Conservation (phyloP, 805 yeast genomes). For the Yamadazyma nakazawae region DNA sequence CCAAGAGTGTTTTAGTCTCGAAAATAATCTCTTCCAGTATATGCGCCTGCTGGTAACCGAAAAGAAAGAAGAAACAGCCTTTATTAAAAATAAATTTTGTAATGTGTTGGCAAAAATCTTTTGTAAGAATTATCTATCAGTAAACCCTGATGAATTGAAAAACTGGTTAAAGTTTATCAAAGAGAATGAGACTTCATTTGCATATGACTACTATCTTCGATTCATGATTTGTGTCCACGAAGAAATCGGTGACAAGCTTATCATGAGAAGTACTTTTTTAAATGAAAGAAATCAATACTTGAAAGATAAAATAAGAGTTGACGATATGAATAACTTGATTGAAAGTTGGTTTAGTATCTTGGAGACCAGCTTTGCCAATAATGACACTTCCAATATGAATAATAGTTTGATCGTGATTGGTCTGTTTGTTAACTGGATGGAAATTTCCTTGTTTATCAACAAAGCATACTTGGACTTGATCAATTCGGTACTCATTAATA, state of each 20-base stretch:
- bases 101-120: slow-evolving; percentile 33
- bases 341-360: slow-evolving; percentile 65
- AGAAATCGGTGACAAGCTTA: slow-evolving; percentile 91
- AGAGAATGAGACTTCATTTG: slow-evolving; percentile 26
- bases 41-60: slow-evolving; percentile 20
- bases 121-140: slow-evolving; percentile 31
- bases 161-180: slow-evolving; percentile 23
- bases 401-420: slow-evolving; percentile 69
- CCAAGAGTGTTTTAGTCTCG: slow-evolving; percentile 46
- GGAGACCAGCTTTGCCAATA: slow-evolving; percentile 22
- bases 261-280: slow-evolving; percentile 60
- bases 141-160: slow-evolving; percentile 32
- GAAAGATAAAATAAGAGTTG: slow-evolving; percentile 77
- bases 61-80: slow-evolving; percentile 25
- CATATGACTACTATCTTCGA: slow-evolving; percentile 71
- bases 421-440: slow-evolving; percentile 90
- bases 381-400: slow-evolving; percentile 44
- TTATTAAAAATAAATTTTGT: slow-evolving; percentile 36
- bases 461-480: slow-evolving; percentile 49
- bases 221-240: slow-evolving; percentile 74
- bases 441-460: slow-evolving; percentile 67
- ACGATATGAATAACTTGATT: slow-evolving; percentile 68
- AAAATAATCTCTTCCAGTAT: slow-evolving; percentile 43
- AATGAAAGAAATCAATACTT: slow-evolving; percentile 65
- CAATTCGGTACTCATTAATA: slow-evolving; percentile 7